Base-by-base conservation (phyloP, 179 eudicot species). In the Actinidia polygama region DNA sequence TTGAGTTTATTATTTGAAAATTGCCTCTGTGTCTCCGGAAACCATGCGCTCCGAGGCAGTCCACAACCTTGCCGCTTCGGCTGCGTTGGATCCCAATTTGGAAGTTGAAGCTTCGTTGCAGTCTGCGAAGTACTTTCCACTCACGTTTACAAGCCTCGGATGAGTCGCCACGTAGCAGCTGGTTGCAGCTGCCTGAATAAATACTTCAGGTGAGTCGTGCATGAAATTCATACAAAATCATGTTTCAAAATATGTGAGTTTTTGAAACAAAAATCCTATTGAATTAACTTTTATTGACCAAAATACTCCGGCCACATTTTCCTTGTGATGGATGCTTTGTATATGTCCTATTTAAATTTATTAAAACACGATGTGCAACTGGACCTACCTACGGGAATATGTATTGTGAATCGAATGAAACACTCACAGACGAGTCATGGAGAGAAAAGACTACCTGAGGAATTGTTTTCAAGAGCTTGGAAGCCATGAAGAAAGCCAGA, bases 101-200 rank as follows among this genome's bases (percentile, higher is more conserved):
- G 98, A 93, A 0, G 92, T 81, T 5, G 75, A 86, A 10, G 92
- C 87, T 86, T 95, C 97, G 15, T 94, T 95, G 78, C 99, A 95
- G 71, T 95, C 99, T 0, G 91, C 85, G 19, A 88, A 95, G 66
- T 94, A 95, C 83, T 93, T 95, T 10, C 99, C 99, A 4, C 89
- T 89, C 18, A 90, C 86, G 6, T 85, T 86, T 61, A 10, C 84
- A 11, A 94, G 83, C 78, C 86, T 87, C 0, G 95, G 89, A 75
- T 94, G 86, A 10, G 94, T 91, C 12, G 98, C 99, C 18, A 95
- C 95, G 76, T 95, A 94, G 84, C 99, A 95, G 36, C 94, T 93
- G 7, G 99, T 95, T 58, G 99, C 99, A 69, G 99, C 97, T 10
- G 94, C 99, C 98, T 95, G 73, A 82, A 19, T 78, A 8, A 15